Conservation (phyloP, 2,329 filamentous ascomycete genomes). For the Neofusicoccum sp. region DNA sequence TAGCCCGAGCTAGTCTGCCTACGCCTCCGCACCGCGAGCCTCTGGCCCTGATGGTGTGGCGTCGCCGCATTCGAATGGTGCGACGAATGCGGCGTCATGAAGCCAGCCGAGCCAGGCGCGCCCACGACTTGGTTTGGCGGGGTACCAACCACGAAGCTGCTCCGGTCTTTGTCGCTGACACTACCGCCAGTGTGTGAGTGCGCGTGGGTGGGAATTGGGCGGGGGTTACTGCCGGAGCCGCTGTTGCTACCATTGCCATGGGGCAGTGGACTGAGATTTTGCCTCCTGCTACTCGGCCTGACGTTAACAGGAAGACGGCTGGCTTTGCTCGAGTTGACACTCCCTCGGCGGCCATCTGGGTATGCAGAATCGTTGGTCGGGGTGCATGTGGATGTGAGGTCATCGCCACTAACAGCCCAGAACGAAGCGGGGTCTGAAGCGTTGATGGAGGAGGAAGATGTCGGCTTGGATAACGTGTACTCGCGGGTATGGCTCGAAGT, state of each 20-base stretch:
- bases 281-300: constrained; percentile 6
- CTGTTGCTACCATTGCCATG: neutral
- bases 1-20: constrained; percentile 18
- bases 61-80: neutral
- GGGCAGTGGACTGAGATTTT: neutral
- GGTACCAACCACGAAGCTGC: constrained; percentile 8
- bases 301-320: constrained; percentile 14
- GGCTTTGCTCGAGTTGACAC: neutral
- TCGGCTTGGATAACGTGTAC: neutral
- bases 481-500: constrained; percentile 6
- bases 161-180: neutral
- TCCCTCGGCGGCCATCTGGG: constrained; percentile 4
- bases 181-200: neutral
- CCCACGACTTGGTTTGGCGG: constrained; percentile 8
- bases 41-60: constrained; percentile 3
- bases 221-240: neutral
- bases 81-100: constrained; percentile 1
- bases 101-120: neutral
- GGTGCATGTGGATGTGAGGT: neutral
- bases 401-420: constrained; percentile 9
- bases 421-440: neutral
- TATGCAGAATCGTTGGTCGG: constrained; percentile 2
- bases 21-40: constrained; percentile 18
- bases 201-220: neutral
- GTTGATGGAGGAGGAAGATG: constrained; percentile 1